phyloP scores from a whole-genome alignment of 2,329 filamentous ascomycete genomes.

The Fusarium annulatum region DNA sequence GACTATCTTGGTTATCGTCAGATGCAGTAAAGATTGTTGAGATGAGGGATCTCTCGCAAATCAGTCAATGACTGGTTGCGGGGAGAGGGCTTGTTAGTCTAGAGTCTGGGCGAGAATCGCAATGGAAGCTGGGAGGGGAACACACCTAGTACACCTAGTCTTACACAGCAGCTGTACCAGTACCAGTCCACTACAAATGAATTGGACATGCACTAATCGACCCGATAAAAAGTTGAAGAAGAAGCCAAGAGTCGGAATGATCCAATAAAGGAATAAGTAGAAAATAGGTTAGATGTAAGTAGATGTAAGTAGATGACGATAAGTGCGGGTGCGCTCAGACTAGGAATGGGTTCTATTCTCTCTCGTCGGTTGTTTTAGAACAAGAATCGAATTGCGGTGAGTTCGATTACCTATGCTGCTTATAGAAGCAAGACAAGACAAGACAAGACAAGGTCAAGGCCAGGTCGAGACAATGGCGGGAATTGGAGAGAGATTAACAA shows the following conservation, averaged over 20 bases:
- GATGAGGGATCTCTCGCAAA: constrained; percentile 22
- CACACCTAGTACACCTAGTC: constrained; percentile 19
- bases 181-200: constrained; percentile 20
- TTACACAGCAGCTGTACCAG: constrained; percentile 20
- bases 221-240: constrained; percentile 5
- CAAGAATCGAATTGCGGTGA: constrained; percentile 37
- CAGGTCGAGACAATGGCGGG: not conserved
- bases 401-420: constrained; percentile 1
- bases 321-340: constrained; percentile 20
- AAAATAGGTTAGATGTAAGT: not conserved
- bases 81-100: constrained; percentile 42
- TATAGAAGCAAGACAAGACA: not conserved
- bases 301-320: constrained; percentile 2
- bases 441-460: not conserved
- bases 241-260: constrained; percentile 2
- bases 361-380: constrained; percentile 24
- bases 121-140: constrained; percentile 31
- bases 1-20: constrained; percentile 12
- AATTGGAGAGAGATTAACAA: constrained; percentile 10
- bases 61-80: constrained; percentile 39
- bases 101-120: constrained; percentile 30
- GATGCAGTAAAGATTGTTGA: constrained; percentile 17
- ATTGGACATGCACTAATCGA: constrained; percentile 2
- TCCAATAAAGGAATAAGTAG: not conserved
- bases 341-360: not conserved